Evolutionary conservation across 495 filamentous ascomycete genomes (phyloP).

Genomic region (Elasticomyces elasticus): DNA sequence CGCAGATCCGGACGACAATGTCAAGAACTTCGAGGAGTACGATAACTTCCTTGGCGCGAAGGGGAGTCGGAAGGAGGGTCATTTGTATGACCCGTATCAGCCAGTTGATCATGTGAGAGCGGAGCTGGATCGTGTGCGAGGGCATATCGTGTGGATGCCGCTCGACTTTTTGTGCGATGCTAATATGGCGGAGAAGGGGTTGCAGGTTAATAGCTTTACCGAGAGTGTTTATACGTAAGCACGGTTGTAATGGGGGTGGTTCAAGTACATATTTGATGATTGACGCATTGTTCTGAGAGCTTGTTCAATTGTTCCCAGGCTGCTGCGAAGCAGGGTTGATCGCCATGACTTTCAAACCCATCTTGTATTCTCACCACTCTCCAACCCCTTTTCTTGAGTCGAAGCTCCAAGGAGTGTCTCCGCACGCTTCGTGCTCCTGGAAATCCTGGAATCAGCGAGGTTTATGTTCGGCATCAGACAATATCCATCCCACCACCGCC

Average conservation of each 20-base stretch:
- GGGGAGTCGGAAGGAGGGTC: slow-evolving; percentile 57
- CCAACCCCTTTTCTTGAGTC: too few relatives aligned
- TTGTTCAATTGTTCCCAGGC: too few relatives aligned
- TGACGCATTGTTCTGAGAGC: too few relatives aligned
- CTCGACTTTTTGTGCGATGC: slow-evolving; percentile 75
- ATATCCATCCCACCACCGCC: too few relatives aligned
- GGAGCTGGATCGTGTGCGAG: slow-evolving; percentile 70
- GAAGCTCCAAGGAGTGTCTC: too few relatives aligned
- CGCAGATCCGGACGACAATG: slow-evolving; percentile 81
- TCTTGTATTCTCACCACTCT: too few relatives aligned
- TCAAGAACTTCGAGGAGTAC: slow-evolving; percentile 84
- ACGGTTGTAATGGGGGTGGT: neutral
- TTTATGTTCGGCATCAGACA: too few relatives aligned
- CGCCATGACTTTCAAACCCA: too few relatives aligned
- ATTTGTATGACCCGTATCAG: slow-evolving; percentile 70
- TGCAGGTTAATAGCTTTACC: slow-evolving; percentile 62
- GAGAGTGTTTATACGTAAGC: slow-evolving; percentile 53
- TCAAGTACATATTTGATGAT: neutral
- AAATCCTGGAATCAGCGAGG: too few relatives aligned
- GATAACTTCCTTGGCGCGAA: slow-evolving; percentile 45
- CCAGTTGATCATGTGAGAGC: slow-evolving; percentile 57
- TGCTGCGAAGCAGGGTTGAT: too few relatives aligned
- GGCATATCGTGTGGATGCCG: slow-evolving; percentile 94
- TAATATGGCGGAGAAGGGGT: slow-evolving; percentile 80
- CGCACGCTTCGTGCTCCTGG: too few relatives aligned